Conservation (phyloP, 371 early-diverging fungal species). For the Umbelopsis sp. region DNA sequence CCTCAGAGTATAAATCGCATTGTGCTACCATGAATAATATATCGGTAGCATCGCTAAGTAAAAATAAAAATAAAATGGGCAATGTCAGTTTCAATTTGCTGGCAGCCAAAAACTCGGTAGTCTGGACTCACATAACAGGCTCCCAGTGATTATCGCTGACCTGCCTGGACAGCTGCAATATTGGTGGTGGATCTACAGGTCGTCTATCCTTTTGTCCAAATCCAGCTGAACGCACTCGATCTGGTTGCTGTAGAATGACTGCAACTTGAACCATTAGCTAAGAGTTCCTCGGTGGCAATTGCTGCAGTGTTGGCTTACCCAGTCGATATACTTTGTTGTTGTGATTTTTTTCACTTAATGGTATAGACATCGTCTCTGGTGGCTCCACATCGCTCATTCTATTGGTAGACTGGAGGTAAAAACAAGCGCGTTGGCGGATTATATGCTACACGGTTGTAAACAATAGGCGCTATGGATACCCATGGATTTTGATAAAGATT, state of each 20-base stretch:
- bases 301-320: background rate
- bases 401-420: background rate
- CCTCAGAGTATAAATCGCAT: slow-evolving; percentile 30
- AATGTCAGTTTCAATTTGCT: background rate
- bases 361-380: background rate
- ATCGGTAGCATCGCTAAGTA: background rate
- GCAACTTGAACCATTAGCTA: background rate
- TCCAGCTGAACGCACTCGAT: slow-evolving; percentile 22
- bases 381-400: background rate
- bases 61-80: no score
- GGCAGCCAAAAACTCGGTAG: background rate
- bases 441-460: background rate
- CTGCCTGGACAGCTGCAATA: slow-evolving; percentile 22
- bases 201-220: slow-evolving; percentile 42
- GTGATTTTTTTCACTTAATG: background rate
- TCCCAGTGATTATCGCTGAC: background rate
- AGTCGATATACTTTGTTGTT: background rate
- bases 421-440: background rate
- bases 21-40: slow-evolving; percentile 25
- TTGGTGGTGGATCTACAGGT: slow-evolving; percentile 41
- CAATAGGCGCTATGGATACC: background rate
- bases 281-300: background rate
- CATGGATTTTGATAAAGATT: background rate
- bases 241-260: slow-evolving; percentile 18
- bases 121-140: slow-evolving; percentile 2